These are phyloP conservation scores for Phyllachora maydis DNA, from an alignment of 2,329 filamentous ascomycete species.

Conservation along the genomic window DNA sequence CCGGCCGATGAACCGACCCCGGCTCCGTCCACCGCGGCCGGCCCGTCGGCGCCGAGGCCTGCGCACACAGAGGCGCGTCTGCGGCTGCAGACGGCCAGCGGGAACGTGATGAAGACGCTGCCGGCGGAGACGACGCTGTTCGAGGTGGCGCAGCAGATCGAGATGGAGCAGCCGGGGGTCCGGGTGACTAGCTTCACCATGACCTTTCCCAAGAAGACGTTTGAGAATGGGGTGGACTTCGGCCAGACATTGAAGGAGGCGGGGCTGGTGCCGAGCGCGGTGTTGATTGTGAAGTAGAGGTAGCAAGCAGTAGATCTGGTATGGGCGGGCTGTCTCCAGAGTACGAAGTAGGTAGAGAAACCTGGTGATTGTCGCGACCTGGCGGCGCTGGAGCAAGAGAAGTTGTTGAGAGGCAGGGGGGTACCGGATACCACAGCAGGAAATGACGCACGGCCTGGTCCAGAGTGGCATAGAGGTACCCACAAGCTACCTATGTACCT, in stretches of 20 bases:
- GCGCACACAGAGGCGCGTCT: conserved; percentile 67
- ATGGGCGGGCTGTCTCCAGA: too few species aligned
- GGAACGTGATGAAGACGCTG: conserved; percentile 72
- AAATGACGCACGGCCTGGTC: too few species aligned
- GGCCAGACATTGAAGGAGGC: conserved; percentile 85
- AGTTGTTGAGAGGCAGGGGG: too few species aligned
- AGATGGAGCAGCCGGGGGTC: conserved; percentile 48
- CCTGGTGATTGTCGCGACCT: too few species aligned
- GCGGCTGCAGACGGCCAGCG: conserved; percentile 54
- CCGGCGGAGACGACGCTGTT: conserved; percentile 82
- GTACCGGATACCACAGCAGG: too few species aligned
- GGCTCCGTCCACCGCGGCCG: conserved; percentile 14
- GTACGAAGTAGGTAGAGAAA: too few species aligned
- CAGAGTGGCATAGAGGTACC: too few species aligned
- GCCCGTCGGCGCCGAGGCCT: conserved; percentile 23
- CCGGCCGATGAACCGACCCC: too few species aligned
- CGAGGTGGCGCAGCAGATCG: conserved; percentile 64
- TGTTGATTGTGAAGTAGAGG: conserved; percentile 50
- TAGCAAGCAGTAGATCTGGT: not conserved
- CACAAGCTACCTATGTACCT: too few species aligned
- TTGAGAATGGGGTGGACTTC: conserved; percentile 48
- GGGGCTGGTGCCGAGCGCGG: conserved; percentile 77
- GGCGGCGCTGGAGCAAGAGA: too few species aligned
- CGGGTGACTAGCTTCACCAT: conserved; percentile 60
- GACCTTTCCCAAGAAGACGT: conserved; percentile 76